Conservation (phyloP, 306 rosid genomes). For the Corylus heterophylla region DNA sequence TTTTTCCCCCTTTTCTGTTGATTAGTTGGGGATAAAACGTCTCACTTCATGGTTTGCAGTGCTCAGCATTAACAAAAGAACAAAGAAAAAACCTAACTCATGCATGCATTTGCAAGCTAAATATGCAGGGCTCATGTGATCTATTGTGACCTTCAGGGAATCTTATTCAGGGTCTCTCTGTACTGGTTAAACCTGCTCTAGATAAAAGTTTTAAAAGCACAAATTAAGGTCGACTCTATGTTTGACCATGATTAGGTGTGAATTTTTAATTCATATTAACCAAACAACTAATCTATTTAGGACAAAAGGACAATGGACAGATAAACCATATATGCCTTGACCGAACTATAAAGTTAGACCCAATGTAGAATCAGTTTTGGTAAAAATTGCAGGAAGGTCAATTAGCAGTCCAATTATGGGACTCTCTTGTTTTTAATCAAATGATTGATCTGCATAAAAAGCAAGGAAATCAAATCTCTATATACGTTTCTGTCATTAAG, state of each 20-base stretch:
- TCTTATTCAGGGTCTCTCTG: not conserved
- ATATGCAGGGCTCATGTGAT: not conserved
- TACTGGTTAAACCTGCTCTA: not conserved
- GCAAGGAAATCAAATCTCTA: not conserved
- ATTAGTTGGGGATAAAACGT: not conserved
- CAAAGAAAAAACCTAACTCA: not conserved
- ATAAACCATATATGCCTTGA: not conserved
- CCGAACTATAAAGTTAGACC: not conserved
- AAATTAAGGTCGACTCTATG: not conserved
- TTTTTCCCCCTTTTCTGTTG: not conserved
- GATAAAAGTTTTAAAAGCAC: too few species aligned
- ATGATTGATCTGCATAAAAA: not conserved
- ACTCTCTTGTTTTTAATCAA: not conserved
- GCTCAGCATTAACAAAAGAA: not conserved
- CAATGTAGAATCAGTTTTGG: not conserved
- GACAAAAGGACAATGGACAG: constrained; percentile 16
- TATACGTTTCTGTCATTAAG: not conserved
- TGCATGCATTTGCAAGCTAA: not conserved
- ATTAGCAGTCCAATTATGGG: constrained; percentile 13
- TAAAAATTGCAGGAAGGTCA: not conserved
- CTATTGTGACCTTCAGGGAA: not conserved
- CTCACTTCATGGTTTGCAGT: not conserved
- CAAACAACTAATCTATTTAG: constrained; percentile 1
- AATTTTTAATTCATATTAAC: not conserved
- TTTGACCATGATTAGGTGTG: constrained; percentile 9